phyloP scores from a whole-genome alignment of 306 rosid genomes.

The Casuarina cunninghamiana region DNA sequence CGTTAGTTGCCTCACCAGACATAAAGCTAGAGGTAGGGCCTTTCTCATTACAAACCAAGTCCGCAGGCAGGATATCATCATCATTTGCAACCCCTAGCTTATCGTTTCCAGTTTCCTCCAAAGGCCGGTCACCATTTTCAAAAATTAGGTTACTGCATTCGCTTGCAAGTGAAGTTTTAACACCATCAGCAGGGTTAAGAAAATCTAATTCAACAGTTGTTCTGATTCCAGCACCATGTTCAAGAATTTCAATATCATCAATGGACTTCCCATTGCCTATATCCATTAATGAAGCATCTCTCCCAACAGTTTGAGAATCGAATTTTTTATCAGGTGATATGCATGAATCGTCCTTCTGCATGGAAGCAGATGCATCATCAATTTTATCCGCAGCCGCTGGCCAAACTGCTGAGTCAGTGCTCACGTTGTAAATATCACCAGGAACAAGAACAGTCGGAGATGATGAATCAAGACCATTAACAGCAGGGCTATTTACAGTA shows the following conservation, averaged over 20 bases:
- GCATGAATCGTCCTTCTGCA: slow-evolving; percentile 40
- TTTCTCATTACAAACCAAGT: slow-evolving; percentile 53
- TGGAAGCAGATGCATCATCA: slow-evolving; percentile 44
- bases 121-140: slow-evolving; percentile 39
- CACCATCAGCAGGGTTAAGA: slow-evolving; percentile 32
- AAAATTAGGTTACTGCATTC: slow-evolving; percentile 40
- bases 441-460: slow-evolving; percentile 35
- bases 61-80: slow-evolving; percentile 44
- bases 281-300: slow-evolving; percentile 34
- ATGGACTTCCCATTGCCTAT: slow-evolving; percentile 32
- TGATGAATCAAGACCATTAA: slow-evolving; percentile 40
- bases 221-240: slow-evolving; percentile 38
- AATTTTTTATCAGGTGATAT: slow-evolving; percentile 41
- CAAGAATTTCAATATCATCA: slow-evolving; percentile 38
- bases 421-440: slow-evolving; percentile 32
- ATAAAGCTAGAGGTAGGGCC: slow-evolving; percentile 36
- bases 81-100: slow-evolving; percentile 39
- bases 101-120: slow-evolving; percentile 44
- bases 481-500: slow-evolving; percentile 39
- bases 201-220: slow-evolving; percentile 40
- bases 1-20: slow-evolving; percentile 38
- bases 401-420: slow-evolving; percentile 31
- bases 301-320: slow-evolving; percentile 46
- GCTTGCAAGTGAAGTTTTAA: slow-evolving; percentile 37
- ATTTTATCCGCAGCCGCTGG: slow-evolving; percentile 39